These are phyloP conservation scores for Clathrospora elynae DNA, from an alignment of 2,329 filamentous ascomycete species.

Conservation along the genomic window DNA sequence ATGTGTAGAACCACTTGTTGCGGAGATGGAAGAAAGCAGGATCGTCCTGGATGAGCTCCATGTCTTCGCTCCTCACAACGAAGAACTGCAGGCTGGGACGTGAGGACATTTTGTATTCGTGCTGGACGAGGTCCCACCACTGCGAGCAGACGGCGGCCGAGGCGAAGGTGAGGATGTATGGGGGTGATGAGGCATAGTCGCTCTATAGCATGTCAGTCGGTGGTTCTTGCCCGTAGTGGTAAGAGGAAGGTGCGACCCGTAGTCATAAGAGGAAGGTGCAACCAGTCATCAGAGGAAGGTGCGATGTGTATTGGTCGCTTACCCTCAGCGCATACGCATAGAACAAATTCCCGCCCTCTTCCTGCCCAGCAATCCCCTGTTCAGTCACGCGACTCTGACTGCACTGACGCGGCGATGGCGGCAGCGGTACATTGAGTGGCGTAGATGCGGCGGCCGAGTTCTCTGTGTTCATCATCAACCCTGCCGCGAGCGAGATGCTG, in stretches of 20 bases:
- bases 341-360: conserved; percentile 32
- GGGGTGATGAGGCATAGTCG: conserved; percentile 40
- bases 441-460: conserved; percentile 10
- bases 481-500: conserved; percentile 44
- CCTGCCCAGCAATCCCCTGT: conserved; percentile 12
- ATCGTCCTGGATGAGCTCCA: conserved; percentile 43
- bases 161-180: conserved; percentile 44
- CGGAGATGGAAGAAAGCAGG: conserved; percentile 35
- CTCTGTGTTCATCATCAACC: conserved; percentile 43
- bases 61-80: conserved; percentile 42
- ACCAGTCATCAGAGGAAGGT: background rate
- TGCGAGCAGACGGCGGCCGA: conserved; percentile 37
- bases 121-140: conserved; percentile 44
- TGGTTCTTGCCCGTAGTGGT: background rate
- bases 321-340: conserved; percentile 47
- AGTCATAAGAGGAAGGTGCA: background rate
- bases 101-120: conserved; percentile 37
- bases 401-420: conserved; percentile 26
- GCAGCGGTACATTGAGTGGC: conserved; percentile 15
- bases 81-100: conserved; percentile 44
- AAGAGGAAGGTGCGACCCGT: background rate
- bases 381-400: conserved; percentile 14
- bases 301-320: conserved; percentile 3
- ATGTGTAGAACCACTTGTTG: conserved; percentile 44
- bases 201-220: conserved; percentile 29